Evolutionary conservation across 768 basidiomycete species (phyloP), one percentile per base, ranked within the genome.

Genomic region (Phanerochaete sordida): DNA sequence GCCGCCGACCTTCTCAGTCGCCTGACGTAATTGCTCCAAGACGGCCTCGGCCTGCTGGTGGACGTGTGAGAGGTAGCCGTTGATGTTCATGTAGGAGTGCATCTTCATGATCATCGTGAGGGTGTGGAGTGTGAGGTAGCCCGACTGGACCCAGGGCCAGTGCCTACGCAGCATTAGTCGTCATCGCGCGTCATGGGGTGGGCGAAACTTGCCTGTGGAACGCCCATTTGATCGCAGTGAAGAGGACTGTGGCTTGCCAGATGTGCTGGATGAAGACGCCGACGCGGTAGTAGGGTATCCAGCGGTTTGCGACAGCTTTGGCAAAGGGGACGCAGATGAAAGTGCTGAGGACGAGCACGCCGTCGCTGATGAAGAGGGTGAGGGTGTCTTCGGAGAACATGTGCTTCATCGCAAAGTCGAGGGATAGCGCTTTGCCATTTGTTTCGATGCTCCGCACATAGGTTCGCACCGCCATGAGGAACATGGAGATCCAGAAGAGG

Each of bases 71-170:
- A 97, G 84, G 65, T 91, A 86, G 5, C 96, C 93, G 68, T 98
- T 98, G 45, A 89, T 83, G 23, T 87, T 82, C 72, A 91, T 84
- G 74, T 98, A 99, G 4, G 94, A 97, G 72, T 99, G 95, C 80
- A 96, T 88, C 75, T 97, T 92, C 93, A 95, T 95, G 66, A 94
- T 83, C 87, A 95, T 87, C 62, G 87, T 91, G 23, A 98, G 77
- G 9, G 90, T 86, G 70, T 98, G 95, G 51, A 94, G 73, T 0
- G 90, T 95, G 51, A 95, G 76, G 72, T 90, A 95, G 6, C 93
- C 94, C 5, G 90, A 91, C 70, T 98, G 95, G 5, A 98, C 95
- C 95, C 95, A 98, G 35, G 93, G 94, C 95, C 95, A 98, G 66
- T 94, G 82, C 53, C 94, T 91, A 60, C n/a, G 21, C 13, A 11